Percentiles rank a stretch among this genome's conserved stretches.
These are phyloP conservation scores for Lentinula detonsa DNA, from an alignment of 768 basidiomycete species.

Conservation along the genomic window DNA sequence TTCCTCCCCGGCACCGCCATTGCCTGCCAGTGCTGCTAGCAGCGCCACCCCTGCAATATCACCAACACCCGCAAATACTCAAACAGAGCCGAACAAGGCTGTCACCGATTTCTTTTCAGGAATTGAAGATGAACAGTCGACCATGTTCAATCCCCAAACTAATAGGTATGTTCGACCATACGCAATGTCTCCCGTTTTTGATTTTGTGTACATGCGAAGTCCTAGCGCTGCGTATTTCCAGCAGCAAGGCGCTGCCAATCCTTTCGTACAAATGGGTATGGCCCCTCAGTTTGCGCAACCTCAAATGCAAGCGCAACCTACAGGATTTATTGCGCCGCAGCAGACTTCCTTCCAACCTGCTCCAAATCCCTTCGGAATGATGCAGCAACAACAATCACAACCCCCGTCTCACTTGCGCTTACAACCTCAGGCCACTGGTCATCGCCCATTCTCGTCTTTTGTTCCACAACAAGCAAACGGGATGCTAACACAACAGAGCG, in stretches of 20 bases:
- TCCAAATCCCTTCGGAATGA: constrained; percentile 43
- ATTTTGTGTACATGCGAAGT: constrained; percentile 22
- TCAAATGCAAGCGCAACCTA: constrained; percentile 47
- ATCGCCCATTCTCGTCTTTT: constrained; percentile 50
- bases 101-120: constrained; percentile 83
- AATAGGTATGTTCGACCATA: constrained; percentile 37
- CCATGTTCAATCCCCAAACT: constrained; percentile 62
- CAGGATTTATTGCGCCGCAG: constrained; percentile 50
- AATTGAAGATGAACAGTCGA: constrained; percentile 76
- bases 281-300: constrained; percentile 33
- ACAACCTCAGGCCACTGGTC: constrained; percentile 34
- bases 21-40: constrained; percentile 8
- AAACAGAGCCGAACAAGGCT: constrained; percentile 35
- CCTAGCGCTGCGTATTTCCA: constrained; percentile 45
- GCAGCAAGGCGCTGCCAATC: constrained; percentile 62
- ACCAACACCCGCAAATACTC: constrained; percentile 17
- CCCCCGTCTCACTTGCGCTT: constrained; percentile 8
- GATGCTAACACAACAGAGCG: constrained; percentile 29
- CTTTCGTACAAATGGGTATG: constrained; percentile 64
- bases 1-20: constrained; percentile 12
- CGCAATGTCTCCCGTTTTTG: not conserved
- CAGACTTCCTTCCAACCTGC: constrained; percentile 31
- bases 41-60: constrained; percentile 17
- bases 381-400: constrained; percentile 21
- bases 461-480: constrained; percentile 51